Conservation (phyloP, 805 yeast genomes). For the Diddensiella transvaalensis region DNA sequence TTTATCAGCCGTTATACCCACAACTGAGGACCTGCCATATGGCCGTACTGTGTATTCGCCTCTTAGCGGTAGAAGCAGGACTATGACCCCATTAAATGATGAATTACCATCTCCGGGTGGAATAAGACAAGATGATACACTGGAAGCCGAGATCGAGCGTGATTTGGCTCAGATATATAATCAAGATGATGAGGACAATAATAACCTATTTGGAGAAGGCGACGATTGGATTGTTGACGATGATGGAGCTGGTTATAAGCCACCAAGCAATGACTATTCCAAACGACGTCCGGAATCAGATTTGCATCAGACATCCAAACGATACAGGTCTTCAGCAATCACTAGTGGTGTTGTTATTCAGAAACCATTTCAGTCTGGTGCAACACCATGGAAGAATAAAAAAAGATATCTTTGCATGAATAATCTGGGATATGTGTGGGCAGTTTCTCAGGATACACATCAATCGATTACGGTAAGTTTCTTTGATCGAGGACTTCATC, state of each 20-base stretch:
- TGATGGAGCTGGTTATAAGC: conserved; percentile 50
- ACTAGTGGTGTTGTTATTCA: background rate
- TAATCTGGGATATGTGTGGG: conserved; percentile 75
- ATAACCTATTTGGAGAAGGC: conserved; percentile 38
- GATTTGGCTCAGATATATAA: conserved; percentile 31
- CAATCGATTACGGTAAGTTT: conserved; percentile 82
- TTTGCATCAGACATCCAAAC: background rate
- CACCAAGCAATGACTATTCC: conserved; percentile 11
- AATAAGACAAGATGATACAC: conserved; percentile 19
- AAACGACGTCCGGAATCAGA: conserved; percentile 1
- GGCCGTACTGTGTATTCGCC: conserved; percentile 20
- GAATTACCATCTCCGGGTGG: conserved; percentile 16
- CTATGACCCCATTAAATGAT: conserved; percentile 6
- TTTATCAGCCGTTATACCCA: conserved; percentile 23
- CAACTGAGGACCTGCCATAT: conserved; percentile 22
- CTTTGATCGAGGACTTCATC: conserved; percentile 69
- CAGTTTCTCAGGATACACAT: conserved; percentile 59
- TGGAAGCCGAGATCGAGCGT: conserved; percentile 31
- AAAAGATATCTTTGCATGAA: conserved; percentile 81
- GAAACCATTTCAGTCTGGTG: conserved; percentile 77
- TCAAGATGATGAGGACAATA: conserved; percentile 18
- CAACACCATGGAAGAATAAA: conserved; percentile 73
- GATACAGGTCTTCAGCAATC: background rate
- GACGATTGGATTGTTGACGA: conserved; percentile 63
- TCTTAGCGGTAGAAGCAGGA: background rate